Conservation (phyloP, 345 rosid genomes). For the Carallia brachiata region DNA sequence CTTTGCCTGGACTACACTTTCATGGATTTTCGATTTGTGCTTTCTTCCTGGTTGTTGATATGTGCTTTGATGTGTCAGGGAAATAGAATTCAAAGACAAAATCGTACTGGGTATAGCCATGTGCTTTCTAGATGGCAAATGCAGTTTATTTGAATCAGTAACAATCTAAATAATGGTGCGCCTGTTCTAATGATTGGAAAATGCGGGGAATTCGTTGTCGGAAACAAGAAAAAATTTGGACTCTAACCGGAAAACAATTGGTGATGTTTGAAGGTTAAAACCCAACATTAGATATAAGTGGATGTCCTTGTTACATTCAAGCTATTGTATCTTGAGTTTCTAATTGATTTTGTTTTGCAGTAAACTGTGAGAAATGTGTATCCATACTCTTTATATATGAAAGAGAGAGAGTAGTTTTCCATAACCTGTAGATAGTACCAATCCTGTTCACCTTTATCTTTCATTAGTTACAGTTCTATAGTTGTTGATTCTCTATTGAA, state of each 20-base stretch:
- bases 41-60: neutral
- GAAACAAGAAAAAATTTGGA: neutral
- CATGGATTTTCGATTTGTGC: neutral
- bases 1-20: neutral
- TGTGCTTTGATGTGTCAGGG: neutral
- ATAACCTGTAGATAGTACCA: neutral
- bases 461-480: neutral
- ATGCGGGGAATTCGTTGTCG: neutral
- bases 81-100: neutral
- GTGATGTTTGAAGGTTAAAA: no score
- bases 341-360: neutral
- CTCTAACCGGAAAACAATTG: neutral
- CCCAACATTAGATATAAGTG: no score
- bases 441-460: neutral
- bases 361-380: neutral
- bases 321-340: no score
- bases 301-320: no score
- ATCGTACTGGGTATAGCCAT: neutral
- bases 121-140: neutral
- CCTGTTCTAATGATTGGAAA: neutral
- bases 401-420: neutral
- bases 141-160: neutral
- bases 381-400: neutral
- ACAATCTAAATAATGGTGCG: neutral
- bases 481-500: neutral